Percentiles rank a stretch among this genome's conserved stretches.
These are phyloP conservation scores for Cryptococcus sp. DNA, from an alignment of 1,284 basidiomycete genomes.

Conservation along the genomic window DNA sequence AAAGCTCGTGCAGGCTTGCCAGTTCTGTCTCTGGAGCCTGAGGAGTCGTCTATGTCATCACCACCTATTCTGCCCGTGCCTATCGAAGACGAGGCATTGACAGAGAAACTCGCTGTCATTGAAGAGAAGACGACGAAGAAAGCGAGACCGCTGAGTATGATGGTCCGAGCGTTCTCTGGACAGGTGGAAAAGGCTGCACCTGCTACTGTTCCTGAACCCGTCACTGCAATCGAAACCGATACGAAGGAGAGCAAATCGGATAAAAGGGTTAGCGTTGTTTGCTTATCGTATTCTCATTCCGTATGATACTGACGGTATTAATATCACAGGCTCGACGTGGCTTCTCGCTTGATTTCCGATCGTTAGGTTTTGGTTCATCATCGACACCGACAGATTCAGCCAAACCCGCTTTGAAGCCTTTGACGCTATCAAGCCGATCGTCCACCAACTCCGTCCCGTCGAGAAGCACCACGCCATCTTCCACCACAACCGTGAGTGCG, in stretches of 20 bases:
- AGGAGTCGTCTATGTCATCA: not conserved
- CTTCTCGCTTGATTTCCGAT: slow-evolving; percentile 51
- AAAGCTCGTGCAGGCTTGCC: not conserved
- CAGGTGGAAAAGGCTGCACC: slow-evolving; percentile 3
- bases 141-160: slow-evolving; percentile 36
- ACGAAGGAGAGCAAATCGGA: slow-evolving; percentile 23
- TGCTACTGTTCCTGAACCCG: not conserved
- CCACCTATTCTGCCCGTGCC: slow-evolving; percentile 1
- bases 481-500: not conserved
- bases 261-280: slow-evolving; percentile 26
- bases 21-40: not conserved
- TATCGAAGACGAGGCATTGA: not conserved
- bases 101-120: slow-evolving; percentile 2
- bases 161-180: slow-evolving; percentile 25
- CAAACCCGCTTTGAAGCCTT: slow-evolving; percentile 35
- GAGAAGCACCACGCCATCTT: slow-evolving; percentile 1
- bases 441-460: slow-evolving; percentile 3
- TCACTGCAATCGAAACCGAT: not conserved
- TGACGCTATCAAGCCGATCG: slow-evolving; percentile 26
- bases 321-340: slow-evolving; percentile 36
- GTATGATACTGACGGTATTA: not conserved
- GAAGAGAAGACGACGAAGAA: slow-evolving; percentile 14
- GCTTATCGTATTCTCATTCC: not conserved
- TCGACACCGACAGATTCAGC: slow-evolving; percentile 13
- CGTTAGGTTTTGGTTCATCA: slow-evolving; percentile 41